phyloP scores from a whole-genome alignment of 2,329 filamentous ascomycete species.

The Anisogramma anomala region DNA sequence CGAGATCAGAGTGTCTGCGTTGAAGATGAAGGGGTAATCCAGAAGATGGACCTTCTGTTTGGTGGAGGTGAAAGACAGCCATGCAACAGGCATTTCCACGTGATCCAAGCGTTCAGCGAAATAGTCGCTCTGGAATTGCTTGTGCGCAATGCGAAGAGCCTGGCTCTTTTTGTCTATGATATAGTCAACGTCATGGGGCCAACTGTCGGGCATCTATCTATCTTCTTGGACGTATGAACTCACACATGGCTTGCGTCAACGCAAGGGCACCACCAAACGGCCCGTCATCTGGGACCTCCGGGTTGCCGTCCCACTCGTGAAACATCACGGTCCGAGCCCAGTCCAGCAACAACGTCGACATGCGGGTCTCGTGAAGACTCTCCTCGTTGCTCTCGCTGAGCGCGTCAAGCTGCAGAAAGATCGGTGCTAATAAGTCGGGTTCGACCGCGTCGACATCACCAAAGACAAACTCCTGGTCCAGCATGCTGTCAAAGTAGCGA shows the following conservation, averaged over 20 bases:
- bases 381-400: slow-evolving; percentile 37
- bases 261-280: slow-evolving; percentile 67
- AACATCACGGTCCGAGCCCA: slow-evolving; percentile 67
- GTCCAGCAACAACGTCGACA: slow-evolving; percentile 50
- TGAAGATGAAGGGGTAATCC: slow-evolving; percentile 72
- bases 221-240: no score
- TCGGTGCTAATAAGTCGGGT: slow-evolving; percentile 33
- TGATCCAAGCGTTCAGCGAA: slow-evolving; percentile 66
- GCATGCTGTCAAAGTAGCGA: slow-evolving; percentile 37
- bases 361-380: slow-evolving; percentile 44
- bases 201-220: neutral
- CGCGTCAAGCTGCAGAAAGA: slow-evolving; percentile 44
- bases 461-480: slow-evolving; percentile 25
- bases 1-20: slow-evolving; percentile 56
- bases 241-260: slow-evolving; percentile 61
- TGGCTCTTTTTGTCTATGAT: slow-evolving; percentile 47
- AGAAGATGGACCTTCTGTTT: slow-evolving; percentile 62
- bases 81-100: slow-evolving; percentile 62
- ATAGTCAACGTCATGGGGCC: slow-evolving; percentile 15
- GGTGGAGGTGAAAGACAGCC: slow-evolving; percentile 50
- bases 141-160: slow-evolving; percentile 51
- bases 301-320: slow-evolving; percentile 68
- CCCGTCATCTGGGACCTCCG: slow-evolving; percentile 57
- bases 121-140: slow-evolving; percentile 64
- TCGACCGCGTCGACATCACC: slow-evolving; percentile 23